Evolutionary conservation across 2,329 filamentous ascomycete genomes (phyloP).

Genomic region (Neonectria faginata): DNA sequence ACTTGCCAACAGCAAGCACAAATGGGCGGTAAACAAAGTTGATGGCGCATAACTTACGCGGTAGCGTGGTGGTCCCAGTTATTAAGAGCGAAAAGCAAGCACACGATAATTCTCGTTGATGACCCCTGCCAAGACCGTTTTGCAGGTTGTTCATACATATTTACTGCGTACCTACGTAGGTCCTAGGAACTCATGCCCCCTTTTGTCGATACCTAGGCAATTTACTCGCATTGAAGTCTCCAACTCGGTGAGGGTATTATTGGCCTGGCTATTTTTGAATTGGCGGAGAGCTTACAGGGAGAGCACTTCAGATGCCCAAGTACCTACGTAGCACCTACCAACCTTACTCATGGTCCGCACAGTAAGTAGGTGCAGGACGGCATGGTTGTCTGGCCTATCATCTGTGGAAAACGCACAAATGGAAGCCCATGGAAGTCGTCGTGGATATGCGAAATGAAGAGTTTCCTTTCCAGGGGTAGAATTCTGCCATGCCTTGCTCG

Average conservation of each 20-base stretch:
- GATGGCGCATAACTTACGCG: constrained; percentile 2
- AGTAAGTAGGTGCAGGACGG: not conserved
- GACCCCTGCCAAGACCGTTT: constrained; percentile 4
- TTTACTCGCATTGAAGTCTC: constrained; percentile 15
- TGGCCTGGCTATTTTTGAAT: constrained; percentile 5
- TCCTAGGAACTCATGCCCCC: constrained; percentile 2
- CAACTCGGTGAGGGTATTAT: not conserved
- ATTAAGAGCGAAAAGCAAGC: constrained; percentile 2
- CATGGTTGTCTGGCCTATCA: not conserved
- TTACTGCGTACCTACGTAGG: no score
- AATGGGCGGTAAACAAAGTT: constrained; percentile 25
- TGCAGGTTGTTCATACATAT: constrained; percentile 1
- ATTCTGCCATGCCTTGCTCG: constrained; percentile 7
- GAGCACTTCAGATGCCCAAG: not conserved
- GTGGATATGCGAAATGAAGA: constrained; percentile 22
- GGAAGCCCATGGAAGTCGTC: constrained; percentile 9
- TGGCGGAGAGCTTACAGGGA: not conserved
- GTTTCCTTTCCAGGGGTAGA: constrained; percentile 17
- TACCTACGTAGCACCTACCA: no score
- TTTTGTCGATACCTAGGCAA: constrained; percentile 6
- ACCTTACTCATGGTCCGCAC: not conserved
- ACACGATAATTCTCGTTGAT: constrained; percentile 7
- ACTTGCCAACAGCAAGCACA: constrained; percentile 4
- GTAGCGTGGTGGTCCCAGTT: constrained; percentile 7
- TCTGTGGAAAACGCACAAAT: not conserved